Base-by-base conservation (phyloP, 495 filamentous ascomycete species). In the Aspergillus bridgeri region DNA sequence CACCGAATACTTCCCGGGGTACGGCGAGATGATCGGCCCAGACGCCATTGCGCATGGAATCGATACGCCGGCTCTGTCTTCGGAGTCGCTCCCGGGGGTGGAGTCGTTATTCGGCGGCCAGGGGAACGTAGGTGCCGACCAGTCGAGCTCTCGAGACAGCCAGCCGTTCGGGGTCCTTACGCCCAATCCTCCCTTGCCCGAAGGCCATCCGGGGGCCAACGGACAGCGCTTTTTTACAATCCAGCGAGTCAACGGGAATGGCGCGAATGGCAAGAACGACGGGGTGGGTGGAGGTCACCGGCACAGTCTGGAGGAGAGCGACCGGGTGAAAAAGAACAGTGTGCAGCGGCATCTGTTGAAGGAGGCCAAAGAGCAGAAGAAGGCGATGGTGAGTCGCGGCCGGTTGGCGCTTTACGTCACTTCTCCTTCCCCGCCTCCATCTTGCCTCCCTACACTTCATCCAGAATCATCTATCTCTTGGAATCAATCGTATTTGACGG, bases 271-370 rank as follows among this genome's bases (percentile, higher is more conserved):
- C 21, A 89, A 88, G 65, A 83, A 82, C 48, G 82, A 86, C 61
- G 86, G 84, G 6, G 81, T 88, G 38, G 71, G 79, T 44, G 86
- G 76, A 65, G 83, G 73, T 2, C 91, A 96, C 72, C 86, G 86
- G 56, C 91, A 96, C 71, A 82, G 82, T 0, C 72, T 96, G 24
- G 84, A 84, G 53, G 89, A 89, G 60, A 92, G 89, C 60, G 91
- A 96, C 69, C 83, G 84, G 48, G 87, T 94, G 23, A 95, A 95
- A 75, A 92, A 90, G 74, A 91, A 89, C 60, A 91, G 85, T 64
- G 84, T 93, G 4, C 80, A 86, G 62, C 80, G 91, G 59, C 81
- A 78, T 65, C 64, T 88, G 44, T 66, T 88, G 49, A 87, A 86
- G 69, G 79, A 81, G 54, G 84, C 85, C 58, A 89, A 86, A 66